These are phyloP conservation scores for Hanseniaspora lachancei DNA, from an alignment of 805 yeast species.

Conservation along the genomic window DNA sequence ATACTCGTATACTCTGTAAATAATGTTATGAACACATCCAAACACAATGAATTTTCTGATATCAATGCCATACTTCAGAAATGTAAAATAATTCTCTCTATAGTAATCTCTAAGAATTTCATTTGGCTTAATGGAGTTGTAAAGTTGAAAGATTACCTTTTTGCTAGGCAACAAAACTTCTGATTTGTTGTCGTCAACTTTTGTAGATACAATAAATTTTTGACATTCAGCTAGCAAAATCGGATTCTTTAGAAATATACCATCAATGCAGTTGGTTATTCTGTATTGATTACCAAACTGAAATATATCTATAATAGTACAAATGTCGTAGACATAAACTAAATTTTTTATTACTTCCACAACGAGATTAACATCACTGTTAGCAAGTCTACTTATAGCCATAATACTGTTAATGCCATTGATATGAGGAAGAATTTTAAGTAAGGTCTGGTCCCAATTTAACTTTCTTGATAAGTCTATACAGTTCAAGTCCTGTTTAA, in stretches of 20 bases:
- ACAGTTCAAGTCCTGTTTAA: slow-evolving; percentile 61
- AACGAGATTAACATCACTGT: slow-evolving; percentile 66
- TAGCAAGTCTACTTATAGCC: slow-evolving; percentile 62
- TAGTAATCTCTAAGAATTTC: slow-evolving; percentile 73
- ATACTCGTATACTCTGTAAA: slow-evolving; percentile 66
- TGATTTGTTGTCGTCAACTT: slow-evolving; percentile 10
- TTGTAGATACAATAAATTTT: slow-evolving; percentile 41
- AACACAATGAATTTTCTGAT: slow-evolving; percentile 72
- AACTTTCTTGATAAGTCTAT: slow-evolving; percentile 49
- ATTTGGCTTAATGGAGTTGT: slow-evolving; percentile 67
- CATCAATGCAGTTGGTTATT: slow-evolving; percentile 63
- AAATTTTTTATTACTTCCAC: slow-evolving; percentile 82
- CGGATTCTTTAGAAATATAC: slow-evolving; percentile 47
- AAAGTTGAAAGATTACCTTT: slow-evolving; percentile 56
- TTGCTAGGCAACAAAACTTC: slow-evolving; percentile 41
- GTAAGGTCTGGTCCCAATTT: slow-evolving; percentile 95
- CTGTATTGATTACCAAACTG: slow-evolving; percentile 84
- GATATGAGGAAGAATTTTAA: slow-evolving; percentile 70
- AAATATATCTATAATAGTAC: slow-evolving; percentile 65
- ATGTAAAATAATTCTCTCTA: slow-evolving; percentile 42
- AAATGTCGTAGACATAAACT: slow-evolving; percentile 73
- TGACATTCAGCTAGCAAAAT: slow-evolving; percentile 73
- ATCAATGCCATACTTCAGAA: slow-evolving; percentile 50
- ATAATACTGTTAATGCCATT: slow-evolving; percentile 78
- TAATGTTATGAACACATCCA: slow-evolving; percentile 70